phyloP scores from a whole-genome alignment of 352 stramenopile species.

The Plasmopara halstedii region DNA sequence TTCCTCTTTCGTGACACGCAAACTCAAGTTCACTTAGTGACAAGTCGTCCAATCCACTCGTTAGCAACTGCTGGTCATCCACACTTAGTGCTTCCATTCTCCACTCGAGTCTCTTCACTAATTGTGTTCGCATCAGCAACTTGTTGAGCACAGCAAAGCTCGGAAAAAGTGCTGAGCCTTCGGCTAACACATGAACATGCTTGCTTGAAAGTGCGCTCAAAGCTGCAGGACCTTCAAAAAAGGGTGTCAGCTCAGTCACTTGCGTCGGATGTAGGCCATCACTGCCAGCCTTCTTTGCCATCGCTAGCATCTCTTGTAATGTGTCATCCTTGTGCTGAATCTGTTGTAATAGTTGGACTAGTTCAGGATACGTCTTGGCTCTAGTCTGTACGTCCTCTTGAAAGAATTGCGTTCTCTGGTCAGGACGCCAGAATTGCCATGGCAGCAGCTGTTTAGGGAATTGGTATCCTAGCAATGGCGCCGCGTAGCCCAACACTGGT shows the following conservation, averaged over 20 bases:
- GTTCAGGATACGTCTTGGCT: conserved; percentile 49
- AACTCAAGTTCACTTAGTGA: conserved; percentile 80
- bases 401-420: conserved; percentile 82
- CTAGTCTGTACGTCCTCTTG: conserved; percentile 46
- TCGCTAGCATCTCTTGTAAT: conserved; percentile 40
- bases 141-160: conserved; percentile 48
- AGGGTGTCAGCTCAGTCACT: conserved; percentile 48
- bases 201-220: conserved; percentile 33
- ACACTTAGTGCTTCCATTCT: conserved; percentile 55
- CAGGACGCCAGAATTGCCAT: conserved; percentile 81
- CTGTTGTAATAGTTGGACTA: conserved; percentile 49
- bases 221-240: conserved; percentile 54
- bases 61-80: conserved; percentile 65
- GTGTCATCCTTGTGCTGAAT: conserved; percentile 53
- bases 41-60: conserved; percentile 59
- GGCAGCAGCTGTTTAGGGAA: conserved; percentile 80
- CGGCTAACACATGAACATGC: conserved; percentile 50
- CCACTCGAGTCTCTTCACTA: conserved; percentile 46
- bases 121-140: conserved; percentile 25
- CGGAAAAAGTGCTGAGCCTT: conserved; percentile 45
- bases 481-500: conserved; percentile 60
- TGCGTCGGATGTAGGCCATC: conserved; percentile 40
- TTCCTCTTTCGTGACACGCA: conserved; percentile 72
- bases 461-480: conserved; percentile 71
- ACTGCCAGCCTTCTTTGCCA: conserved; percentile 5